Evolutionary conservation across 257 asterid species (phyloP), one percentile per base, ranked within the genome.

Genomic region (Apocynum venetum): DNA sequence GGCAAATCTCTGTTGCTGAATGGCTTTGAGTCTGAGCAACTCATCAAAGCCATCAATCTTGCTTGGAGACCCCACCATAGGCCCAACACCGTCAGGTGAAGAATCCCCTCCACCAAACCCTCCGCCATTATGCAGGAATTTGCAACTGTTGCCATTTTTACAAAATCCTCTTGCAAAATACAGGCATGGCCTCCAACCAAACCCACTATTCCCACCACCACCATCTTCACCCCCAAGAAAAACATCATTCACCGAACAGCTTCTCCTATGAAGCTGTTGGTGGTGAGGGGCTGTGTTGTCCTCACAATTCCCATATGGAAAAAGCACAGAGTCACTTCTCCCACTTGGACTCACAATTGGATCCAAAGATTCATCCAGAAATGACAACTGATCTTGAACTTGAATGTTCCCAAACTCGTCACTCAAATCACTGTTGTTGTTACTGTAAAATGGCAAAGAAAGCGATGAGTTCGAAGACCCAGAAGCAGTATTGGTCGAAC

Each of bases 161-260:
- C 98, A 93, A 57, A 89, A 90, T 3, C 98, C 98, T 69, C 90
- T 86, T 0, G 97, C 92, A 59, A 56, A 94, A 82, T 90, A 93
- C 88, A 90, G 83, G 88, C 97, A 94, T 31, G 96, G 97, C 79
- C 90, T 84, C 97, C 97, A 87, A 47, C 94, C 87, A 74, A 87
- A 80, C 40, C 91, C 94, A 74, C 78, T 6, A 65, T 67, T 77
- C 13, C 79, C 78, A 0, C 86, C 79, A 12, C 88, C 88, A 15
- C 81, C 88, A 0, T 86, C 94, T 41, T 83, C 93, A 38, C 89
- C 81, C 71, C 87, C 87, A 40, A 93, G 86, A 67, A 84, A 88
- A 46, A 88, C 99, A 76, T 93, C 98, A 69, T 89, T 90, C 4
- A 90, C 97, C 2, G 99, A 93, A 61, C 93, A 90, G 82, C 97